These are phyloP conservation scores for Paspalum vaginatum DNA, from an alignment of 176 grass and related monocot species.

Conservation along the genomic window DNA sequence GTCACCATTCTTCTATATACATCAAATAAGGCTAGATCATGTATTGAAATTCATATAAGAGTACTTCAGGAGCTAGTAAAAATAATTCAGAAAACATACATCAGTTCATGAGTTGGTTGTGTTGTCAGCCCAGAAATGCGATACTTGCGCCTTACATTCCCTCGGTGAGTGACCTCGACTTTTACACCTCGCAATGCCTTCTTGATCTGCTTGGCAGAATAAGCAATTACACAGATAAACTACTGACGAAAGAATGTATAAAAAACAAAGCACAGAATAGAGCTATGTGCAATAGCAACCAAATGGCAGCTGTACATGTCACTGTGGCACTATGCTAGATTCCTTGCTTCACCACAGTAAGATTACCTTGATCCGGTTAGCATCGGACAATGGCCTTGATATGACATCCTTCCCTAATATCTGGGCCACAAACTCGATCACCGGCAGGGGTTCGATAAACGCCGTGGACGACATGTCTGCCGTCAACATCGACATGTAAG, in stretches of 20 bases:
- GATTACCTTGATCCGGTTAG: slow-evolving; percentile 86
- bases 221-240: background rate
- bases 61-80: background rate
- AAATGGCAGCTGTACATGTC: slow-evolving; percentile 41
- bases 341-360: slow-evolving; percentile 11
- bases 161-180: slow-evolving; percentile 98
- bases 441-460: slow-evolving; percentile 87
- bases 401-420: slow-evolving; percentile 89
- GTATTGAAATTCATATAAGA: background rate
- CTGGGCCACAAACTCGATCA: slow-evolving; percentile 89
- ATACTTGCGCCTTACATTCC: slow-evolving; percentile 96
- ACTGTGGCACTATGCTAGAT: slow-evolving; percentile 45
- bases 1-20: background rate
- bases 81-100: slow-evolving; percentile 52
- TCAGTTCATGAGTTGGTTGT: slow-evolving; percentile 90
- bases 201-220: slow-evolving; percentile 77
- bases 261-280: slow-evolving; percentile 19
- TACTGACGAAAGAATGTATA: background rate
- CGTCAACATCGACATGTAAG: slow-evolving; percentile 37
- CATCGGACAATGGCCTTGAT: slow-evolving; percentile 86
- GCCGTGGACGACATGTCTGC: slow-evolving; percentile 93
- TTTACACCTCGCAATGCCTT: slow-evolving; percentile 91
- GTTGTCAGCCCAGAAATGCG: slow-evolving; percentile 88
- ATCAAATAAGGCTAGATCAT: background rate
- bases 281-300: background rate